Base-by-base conservation (phyloP, 768 basidiomycete genomes). In the Lentinus brumalis region DNA sequence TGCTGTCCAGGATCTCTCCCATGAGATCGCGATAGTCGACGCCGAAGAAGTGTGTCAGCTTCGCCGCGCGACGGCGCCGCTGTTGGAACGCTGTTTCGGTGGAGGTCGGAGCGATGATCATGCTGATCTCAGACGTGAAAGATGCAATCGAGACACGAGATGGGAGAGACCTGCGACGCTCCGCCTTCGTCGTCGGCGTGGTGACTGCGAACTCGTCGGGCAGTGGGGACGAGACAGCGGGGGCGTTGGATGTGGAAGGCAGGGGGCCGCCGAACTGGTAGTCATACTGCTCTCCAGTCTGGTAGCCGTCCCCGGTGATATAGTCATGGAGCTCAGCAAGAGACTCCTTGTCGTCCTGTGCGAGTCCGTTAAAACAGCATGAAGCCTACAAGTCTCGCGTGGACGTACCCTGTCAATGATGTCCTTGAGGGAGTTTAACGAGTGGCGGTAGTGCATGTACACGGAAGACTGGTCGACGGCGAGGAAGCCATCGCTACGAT, bases 1-100 rank as follows among this genome's bases (percentile, higher is more conserved):
- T 88, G 53, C 88, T 92, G 65, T 92, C 89, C 64, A 94, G 73
- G 35, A 94, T 83, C 69, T 93, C 89, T 41, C 78, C 80, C 56
- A 94, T 86, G 57, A 94, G 75, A 56, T 90, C 89, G 30, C 85
- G 82, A 72, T 94, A 93, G 71, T 92, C 83, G 44, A 93, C 92
- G 26, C 92, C 92, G 74, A 94, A 94, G 80, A 94, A 94, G 74
- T 88, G 82, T 30, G 89, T 88, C 61, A 94, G 80, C 78, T 94
- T 94, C 62, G 92, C 91, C 5, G 91, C 92, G 59, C 87, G 79
- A 44, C 85, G 78, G 55, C 92, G 79, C 50, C 91, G 86, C 57
- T 81, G 72, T 72, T 93, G 88, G 79, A 94, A 93, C 4, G 81
- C 77, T 59, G 55, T 44, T 10, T 63, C 62, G 29, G 64, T 42